These are phyloP conservation scores for Trichoderma orchidacearum DNA, from an alignment of 495 filamentous ascomycete genomes.

Conservation along the genomic window DNA sequence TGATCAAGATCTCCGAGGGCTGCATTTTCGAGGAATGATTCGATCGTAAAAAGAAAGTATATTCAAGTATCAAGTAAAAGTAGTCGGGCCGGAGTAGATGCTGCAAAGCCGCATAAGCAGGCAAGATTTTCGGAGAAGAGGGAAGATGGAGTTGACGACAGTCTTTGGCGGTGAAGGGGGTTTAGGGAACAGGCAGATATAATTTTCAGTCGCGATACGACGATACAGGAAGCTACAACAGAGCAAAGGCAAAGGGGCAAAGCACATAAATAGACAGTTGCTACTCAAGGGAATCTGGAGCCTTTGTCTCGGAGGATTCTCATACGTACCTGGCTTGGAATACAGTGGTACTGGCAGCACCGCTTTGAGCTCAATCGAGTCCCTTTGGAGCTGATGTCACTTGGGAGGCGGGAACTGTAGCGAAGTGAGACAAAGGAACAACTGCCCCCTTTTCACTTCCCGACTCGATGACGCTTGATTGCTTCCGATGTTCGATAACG, in stretches of 20 bases:
- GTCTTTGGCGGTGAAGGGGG: too few species aligned
- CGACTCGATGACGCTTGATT: background rate
- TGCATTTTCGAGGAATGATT: constrained; percentile 16
- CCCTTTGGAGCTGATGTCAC: too few species aligned
- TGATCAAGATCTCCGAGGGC: constrained; percentile 5
- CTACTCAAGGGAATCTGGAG: background rate
- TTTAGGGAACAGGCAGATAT: background rate
- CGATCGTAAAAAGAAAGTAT: too few species aligned
- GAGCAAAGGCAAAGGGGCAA: background rate
- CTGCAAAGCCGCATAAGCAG: too few species aligned
- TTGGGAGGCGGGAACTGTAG: background rate
- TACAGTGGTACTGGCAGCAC: too few species aligned
- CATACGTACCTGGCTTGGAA: background rate
- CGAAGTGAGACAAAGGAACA: background rate
- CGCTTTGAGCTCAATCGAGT: too few species aligned
- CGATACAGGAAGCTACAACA: background rate
- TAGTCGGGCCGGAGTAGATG: too few species aligned
- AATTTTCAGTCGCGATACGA: background rate
- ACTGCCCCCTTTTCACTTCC: background rate
- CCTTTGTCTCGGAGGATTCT: too few species aligned
- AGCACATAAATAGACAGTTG: background rate
- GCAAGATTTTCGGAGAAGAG: too few species aligned
- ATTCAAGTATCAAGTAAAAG: too few species aligned
- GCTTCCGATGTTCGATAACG: too few species aligned
- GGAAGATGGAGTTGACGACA: too few species aligned